Evolutionary conservation across 768 basidiomycete species (phyloP), one percentile per base, ranked within the genome.

Genomic region (Tubosaeta brunneosetosa): DNA sequence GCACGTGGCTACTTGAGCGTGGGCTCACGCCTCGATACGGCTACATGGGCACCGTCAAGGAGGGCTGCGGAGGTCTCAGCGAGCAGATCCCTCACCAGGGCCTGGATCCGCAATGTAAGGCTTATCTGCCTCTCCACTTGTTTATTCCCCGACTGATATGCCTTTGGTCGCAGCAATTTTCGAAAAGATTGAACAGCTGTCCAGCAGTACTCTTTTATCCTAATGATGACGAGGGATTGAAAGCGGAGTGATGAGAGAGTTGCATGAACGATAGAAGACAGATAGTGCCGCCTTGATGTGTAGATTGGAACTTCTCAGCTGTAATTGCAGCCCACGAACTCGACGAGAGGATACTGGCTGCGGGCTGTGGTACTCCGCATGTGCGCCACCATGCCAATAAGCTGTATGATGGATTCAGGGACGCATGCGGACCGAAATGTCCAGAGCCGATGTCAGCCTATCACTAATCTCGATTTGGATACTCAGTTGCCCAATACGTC

Each of bases 1-100:
- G 91, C 22, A 90, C 90, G 0, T 93, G 89, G 88, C 75, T 92
- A 29, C 74, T 94, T 22, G 90, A 92, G 69, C 86, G 91, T 59
- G 73, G 77, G 60, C 81, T 92, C 53, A 85, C 86, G 12, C 91
- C 91, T 40, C 85, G 78, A 63, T 94, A 86, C 63, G 83, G 77
- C 13, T 90, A 92, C 75, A 85, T 93, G 73, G 88, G 88, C 53
- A 82, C 82, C 19, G 79, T 77, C 49, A 88, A 86, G 73, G 87
- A 91, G 69, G 77, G 89, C 66, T 84, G 78, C 53, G 81, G 80
- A 63, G 91, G 91, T 47, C 73, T 94, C 51, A 81, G 82, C 73
- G 91, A 94, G 70, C 90, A 91, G 73, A 88, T 94, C 66, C 85
- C 85, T 32, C 75, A 80, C 72, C 91, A 93, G 69, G 81, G 82